A percentile compares a stretch with the other conserved stretches of the same genome.
phyloP scores from a whole-genome alignment of 805 yeast species.

The Cyberlindnera suaveolens region DNA sequence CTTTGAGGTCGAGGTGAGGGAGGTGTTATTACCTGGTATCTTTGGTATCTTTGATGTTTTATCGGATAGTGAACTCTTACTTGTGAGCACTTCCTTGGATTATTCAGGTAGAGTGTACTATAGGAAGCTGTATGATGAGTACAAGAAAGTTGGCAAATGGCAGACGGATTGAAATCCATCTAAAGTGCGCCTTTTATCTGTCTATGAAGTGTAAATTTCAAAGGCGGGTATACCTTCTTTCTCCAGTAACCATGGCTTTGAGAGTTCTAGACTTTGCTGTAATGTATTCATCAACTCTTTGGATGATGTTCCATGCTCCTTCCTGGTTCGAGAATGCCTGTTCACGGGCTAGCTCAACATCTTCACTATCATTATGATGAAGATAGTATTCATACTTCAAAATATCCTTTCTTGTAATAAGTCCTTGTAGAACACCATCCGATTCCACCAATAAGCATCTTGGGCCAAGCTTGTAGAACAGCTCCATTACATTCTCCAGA shows the following conservation, averaged over 20 bases:
- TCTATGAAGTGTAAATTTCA: background rate
- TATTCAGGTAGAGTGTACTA: constrained; percentile 61
- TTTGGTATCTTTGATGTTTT: constrained; percentile 63
- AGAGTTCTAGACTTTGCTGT: background rate
- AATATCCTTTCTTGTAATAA: constrained; percentile 83
- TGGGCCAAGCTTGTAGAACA: constrained; percentile 80
- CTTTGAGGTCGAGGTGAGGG: constrained; percentile 40
- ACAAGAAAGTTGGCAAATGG: constrained; percentile 80
- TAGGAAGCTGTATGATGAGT: constrained; percentile 63
- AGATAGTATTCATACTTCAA: constrained; percentile 48
- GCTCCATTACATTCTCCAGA: constrained; percentile 54
- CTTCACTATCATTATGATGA: constrained; percentile 5
- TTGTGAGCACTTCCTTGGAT: constrained; percentile 62
- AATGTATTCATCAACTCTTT: constrained; percentile 5
- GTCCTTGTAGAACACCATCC: constrained; percentile 57
- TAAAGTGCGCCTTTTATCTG: too few relatives aligned
- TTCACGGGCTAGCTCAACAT: constrained; percentile 3
- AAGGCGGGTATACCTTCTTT: background rate
- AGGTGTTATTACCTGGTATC: constrained; percentile 47
- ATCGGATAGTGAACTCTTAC: constrained; percentile 57
- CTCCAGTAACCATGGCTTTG: background rate
- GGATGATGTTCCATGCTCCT: constrained; percentile 12
- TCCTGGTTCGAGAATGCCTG: constrained; percentile 12
- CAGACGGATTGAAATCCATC: constrained; percentile 8
- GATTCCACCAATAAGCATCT: constrained; percentile 61